These are phyloP conservation scores for Aspergillus ostianus DNA, from an alignment of 495 filamentous ascomycete genomes.

Conservation along the genomic window DNA sequence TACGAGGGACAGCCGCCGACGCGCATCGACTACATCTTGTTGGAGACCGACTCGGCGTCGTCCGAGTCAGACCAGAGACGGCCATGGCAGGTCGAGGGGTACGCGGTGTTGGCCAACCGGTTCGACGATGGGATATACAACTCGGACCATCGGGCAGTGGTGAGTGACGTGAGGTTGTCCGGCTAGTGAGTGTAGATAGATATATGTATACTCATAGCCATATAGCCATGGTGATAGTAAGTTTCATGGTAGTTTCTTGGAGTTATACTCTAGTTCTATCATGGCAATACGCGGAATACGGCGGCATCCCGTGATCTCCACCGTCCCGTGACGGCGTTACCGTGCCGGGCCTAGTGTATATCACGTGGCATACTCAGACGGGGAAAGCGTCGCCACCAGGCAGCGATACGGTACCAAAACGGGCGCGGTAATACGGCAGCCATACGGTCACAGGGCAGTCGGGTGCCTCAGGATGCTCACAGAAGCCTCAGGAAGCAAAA, in stretches of 20 bases:
- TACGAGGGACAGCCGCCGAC: constrained; percentile 38
- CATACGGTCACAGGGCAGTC: constrained; percentile 6
- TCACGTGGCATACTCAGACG: neutral
- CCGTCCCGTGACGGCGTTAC: neutral
- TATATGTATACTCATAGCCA: no score
- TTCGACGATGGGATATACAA: constrained; percentile 66
- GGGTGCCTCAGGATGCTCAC: constrained; percentile 21
- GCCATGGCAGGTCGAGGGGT: constrained; percentile 44
- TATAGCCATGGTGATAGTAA: no score
- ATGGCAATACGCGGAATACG: neutral
- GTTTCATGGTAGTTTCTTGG: no score
- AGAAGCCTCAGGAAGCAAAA: neutral
- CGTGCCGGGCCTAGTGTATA: neutral
- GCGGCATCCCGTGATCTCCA: neutral
- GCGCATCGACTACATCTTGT: constrained; percentile 62
- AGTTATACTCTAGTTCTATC: no score
- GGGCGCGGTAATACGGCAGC: neutral
- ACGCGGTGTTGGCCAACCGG: constrained; percentile 58
- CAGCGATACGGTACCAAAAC: neutral
- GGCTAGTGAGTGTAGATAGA: neutral
- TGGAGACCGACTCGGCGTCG: constrained; percentile 29
- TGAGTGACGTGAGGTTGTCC: constrained; percentile 55
- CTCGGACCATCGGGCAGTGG: constrained; percentile 75
- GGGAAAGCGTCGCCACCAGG: neutral
- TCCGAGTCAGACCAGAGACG: constrained; percentile 10